Conservation (phyloP, 345 rosid species). For the Populus pruinosa region DNA sequence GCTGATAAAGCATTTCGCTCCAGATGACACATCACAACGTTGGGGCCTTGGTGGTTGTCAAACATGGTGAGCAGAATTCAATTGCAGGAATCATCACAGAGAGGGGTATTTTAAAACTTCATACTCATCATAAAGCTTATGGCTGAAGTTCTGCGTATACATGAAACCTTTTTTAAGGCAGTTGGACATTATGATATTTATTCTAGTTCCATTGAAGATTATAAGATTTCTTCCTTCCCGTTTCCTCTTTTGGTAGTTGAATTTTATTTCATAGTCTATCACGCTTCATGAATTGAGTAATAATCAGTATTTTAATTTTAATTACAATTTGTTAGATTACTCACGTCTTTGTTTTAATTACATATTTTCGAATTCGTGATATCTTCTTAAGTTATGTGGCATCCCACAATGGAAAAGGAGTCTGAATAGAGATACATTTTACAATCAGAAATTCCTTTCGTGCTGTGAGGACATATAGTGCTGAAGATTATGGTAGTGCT, state of each 20-base stretch:
- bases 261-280: not conserved
- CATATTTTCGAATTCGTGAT: not conserved
- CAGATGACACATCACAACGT: constrained; percentile 99
- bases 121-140: not conserved
- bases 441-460: not conserved
- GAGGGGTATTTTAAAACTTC: constrained; percentile 52
- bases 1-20: not conserved
- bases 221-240: not conserved
- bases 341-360: too few species aligned
- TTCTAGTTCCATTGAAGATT: not conserved
- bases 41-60: constrained; percentile 94
- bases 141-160: not conserved
- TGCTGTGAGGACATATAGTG: not conserved
- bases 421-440: too few species aligned
- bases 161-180: not conserved
- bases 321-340: not conserved
- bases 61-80: constrained; percentile 81
- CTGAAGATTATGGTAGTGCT: not conserved
- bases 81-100: constrained; percentile 93
- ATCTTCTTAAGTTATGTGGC: not conserved
- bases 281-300: not conserved
- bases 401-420: not conserved
- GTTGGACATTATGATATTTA: not conserved
- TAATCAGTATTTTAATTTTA: not conserved
- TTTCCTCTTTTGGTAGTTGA: not conserved